Percentiles rank a stretch among this genome's conserved stretches.
phyloP scores from a whole-genome alignment of 495 filamentous ascomycete species.

The Hypoxylon perforatum region DNA sequence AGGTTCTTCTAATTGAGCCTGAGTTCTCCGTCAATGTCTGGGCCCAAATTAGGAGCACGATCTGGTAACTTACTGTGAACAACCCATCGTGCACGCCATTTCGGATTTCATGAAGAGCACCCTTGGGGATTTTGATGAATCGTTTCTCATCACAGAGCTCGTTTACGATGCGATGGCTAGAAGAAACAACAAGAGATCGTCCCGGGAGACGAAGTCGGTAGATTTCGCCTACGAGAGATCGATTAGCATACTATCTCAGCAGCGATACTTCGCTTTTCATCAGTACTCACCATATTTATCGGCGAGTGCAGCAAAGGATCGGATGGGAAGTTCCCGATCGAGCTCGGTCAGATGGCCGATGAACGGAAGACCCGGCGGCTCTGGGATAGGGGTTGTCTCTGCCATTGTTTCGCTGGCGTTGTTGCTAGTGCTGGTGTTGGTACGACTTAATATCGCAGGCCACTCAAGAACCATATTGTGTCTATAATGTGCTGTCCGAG shows the following conservation, averaged over 20 bases:
- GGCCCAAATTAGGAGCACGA: background rate
- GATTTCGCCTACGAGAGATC: conserved; percentile 37
- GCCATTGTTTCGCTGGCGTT: conserved; percentile 34
- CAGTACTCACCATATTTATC: conserved; percentile 47
- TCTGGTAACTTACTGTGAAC: conserved; percentile 62
- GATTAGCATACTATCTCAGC: conserved; percentile 3
- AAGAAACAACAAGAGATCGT: conserved; percentile 51
- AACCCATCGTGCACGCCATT: conserved; percentile 72
- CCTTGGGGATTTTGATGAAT: conserved; percentile 67
- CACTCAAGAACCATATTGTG: conserved; percentile 33
- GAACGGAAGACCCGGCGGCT: conserved; percentile 44
- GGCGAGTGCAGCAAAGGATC: conserved; percentile 40
- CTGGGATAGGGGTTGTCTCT: conserved; percentile 42
- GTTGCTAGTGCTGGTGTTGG: too few relatives aligned
- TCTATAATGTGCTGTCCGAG: conserved; percentile 15
- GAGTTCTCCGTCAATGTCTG: conserved; percentile 10
- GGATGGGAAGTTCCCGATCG: conserved; percentile 35
- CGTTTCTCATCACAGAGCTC: conserved; percentile 76
- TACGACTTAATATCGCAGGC: conserved; percentile 29
- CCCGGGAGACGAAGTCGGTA: conserved; percentile 43
- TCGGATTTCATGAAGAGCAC: conserved; percentile 60
- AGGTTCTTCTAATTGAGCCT: conserved; percentile 67
- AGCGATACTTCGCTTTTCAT: background rate
- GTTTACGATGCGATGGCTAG: conserved; percentile 66
- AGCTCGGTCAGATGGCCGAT: conserved; percentile 43